These are phyloP conservation scores for Aspergillus sp. DNA, from an alignment of 2,329 filamentous ascomycete genomes.

Conservation along the genomic window DNA sequence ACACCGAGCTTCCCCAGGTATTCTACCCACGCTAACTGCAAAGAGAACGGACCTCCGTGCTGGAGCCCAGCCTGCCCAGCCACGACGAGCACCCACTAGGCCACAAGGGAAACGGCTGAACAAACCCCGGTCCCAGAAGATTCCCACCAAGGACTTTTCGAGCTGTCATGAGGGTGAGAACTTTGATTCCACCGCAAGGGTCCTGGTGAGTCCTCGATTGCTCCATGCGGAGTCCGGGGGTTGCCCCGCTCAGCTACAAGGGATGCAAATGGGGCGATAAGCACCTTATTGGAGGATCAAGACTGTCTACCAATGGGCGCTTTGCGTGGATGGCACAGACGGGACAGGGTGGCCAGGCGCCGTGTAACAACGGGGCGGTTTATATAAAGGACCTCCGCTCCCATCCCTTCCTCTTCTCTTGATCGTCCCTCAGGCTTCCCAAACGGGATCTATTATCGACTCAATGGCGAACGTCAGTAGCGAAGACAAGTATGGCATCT, in stretches of 20 bases:
- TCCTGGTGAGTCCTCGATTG: no score
- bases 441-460: background rate
- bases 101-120: no score
- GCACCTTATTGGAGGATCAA: background rate
- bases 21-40: no score
- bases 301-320: background rate
- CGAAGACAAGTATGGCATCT: constrained; percentile 15
- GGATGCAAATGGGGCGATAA: background rate
- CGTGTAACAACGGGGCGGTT: constrained; percentile 1
- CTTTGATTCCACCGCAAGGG: no score
- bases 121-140: no score
- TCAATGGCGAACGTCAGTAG: constrained; percentile 1
- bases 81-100: no score
- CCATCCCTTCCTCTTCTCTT: background rate
- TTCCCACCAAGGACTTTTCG: constrained; percentile 10
- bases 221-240: background rate
- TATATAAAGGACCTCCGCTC: constrained; percentile 9
- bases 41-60: no score
- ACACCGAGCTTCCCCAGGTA: no score
- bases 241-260: constrained; percentile 1
- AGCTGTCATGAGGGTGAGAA: constrained; percentile 6
- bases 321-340: constrained; percentile 1
- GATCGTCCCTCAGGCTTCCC: background rate
- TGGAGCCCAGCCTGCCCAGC: no score
- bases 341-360: background rate